Evolutionary conservation across 1,284 basidiomycete species (phyloP).

Genomic region (Ganoderma resinaceum): DNA sequence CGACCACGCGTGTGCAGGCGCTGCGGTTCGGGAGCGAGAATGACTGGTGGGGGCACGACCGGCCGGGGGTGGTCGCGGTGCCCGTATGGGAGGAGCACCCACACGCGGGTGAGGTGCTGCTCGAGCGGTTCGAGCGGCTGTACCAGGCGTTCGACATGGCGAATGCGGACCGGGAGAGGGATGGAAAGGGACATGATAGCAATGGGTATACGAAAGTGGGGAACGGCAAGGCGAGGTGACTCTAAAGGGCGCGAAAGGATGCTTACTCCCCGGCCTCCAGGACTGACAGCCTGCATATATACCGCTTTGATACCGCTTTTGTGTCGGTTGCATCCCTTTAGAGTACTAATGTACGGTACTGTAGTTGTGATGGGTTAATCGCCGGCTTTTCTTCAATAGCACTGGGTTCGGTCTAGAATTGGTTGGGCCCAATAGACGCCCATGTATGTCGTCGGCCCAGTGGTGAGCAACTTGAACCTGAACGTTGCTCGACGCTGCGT

Average conservation of each 20-base stretch:
- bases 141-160: slow-evolving; percentile 43
- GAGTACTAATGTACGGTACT: too few species aligned
- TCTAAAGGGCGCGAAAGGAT: neutral
- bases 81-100: slow-evolving; percentile 57
- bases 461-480: too few species aligned
- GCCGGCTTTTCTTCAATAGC: too few species aligned
- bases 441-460: too few species aligned
- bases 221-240: neutral
- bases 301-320: too few species aligned
- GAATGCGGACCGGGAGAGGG: slow-evolving; percentile 2
- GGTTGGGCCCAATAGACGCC: too few species aligned
- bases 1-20: slow-evolving; percentile 34
- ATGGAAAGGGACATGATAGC: neutral
- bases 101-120: slow-evolving; percentile 51
- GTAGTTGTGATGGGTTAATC: too few species aligned
- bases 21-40: slow-evolving; percentile 63
- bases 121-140: slow-evolving; percentile 63
- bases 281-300: neutral
- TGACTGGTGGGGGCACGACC: slow-evolving; percentile 59
- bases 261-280: neutral
- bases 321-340: too few species aligned
- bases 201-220: neutral
- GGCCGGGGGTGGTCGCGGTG: slow-evolving; percentile 57
- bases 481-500: too few species aligned
- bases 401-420: too few species aligned